These are phyloP conservation scores for Eutrema heterophyllum DNA, from an alignment of 345 rosid species.

Conservation along the genomic window DNA sequence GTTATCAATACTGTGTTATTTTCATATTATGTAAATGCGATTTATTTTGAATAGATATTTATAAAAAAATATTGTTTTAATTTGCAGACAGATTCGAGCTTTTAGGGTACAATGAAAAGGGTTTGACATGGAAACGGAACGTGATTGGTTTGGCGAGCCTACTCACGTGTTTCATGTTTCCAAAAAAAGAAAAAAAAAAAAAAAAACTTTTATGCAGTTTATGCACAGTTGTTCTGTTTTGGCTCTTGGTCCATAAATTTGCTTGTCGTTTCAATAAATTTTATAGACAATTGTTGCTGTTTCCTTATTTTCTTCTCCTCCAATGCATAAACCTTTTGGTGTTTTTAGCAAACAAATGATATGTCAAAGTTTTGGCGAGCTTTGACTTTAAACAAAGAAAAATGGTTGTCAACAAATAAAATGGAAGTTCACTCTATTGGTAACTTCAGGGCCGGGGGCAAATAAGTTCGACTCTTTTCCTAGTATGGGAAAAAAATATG, in stretches of 20 bases:
- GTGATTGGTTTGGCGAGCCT: slow-evolving; percentile 22
- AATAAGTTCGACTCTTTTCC: no score
- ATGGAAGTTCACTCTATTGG: no score
- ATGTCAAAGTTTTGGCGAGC: not conserved
- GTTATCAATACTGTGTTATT: not conserved
- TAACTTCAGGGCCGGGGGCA: no score
- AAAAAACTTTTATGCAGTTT: not conserved
- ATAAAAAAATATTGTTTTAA: not conserved
- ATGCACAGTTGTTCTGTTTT: not conserved
- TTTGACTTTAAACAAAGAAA: not conserved
- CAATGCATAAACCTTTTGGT: not conserved
- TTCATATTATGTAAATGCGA: not conserved
- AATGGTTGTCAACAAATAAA: not conserved
- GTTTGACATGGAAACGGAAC: slow-evolving; percentile 6
- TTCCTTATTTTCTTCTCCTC: not conserved
- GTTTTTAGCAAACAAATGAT: not conserved
- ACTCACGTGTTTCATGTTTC: slow-evolving; percentile 26
- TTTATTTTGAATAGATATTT: not conserved
- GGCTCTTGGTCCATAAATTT: not conserved
- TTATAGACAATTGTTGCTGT: slow-evolving; percentile 12
- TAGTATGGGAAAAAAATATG: no score
- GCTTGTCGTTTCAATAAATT: slow-evolving; percentile 23
- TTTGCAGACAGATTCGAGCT: slow-evolving; percentile 27
- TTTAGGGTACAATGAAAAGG: slow-evolving; percentile 7
- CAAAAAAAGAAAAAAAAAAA: not conserved